phyloP scores from a whole-genome alignment of 225 moss, liverwort and hornwort genomes.

The Pseudoscleropodium purum region DNA sequence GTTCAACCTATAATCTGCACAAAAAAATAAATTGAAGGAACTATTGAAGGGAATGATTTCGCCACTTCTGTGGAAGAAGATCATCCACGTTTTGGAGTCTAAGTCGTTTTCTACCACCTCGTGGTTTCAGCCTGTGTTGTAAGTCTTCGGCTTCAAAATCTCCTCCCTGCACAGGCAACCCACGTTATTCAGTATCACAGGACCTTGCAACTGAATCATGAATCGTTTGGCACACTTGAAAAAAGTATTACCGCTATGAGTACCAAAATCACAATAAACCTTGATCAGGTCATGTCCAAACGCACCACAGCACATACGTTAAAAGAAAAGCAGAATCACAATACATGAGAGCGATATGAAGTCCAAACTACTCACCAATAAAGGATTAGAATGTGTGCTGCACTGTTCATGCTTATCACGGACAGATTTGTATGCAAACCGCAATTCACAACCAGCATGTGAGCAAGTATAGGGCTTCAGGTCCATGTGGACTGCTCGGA shows the following conservation, averaged over 20 bases:
- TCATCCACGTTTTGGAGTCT: constrained; percentile 23
- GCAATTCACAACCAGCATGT: constrained; percentile 34
- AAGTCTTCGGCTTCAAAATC: constrained; percentile 49
- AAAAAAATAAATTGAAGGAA: not conserved
- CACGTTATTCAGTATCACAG: not conserved
- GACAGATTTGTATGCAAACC: constrained; percentile 48
- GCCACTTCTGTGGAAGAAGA: constrained; percentile 12
- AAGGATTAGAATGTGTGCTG: not conserved
- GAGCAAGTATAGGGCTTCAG: constrained; percentile 58
- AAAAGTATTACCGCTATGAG: not conserved
- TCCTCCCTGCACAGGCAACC: constrained; percentile 13
- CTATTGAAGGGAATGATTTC: not conserved
- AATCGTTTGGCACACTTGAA: not conserved
- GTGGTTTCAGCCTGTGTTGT: not conserved
- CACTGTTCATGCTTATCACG: constrained; percentile 56
- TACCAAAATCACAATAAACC: not conserved
- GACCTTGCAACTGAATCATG: not conserved
- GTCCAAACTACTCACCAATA: not conserved
- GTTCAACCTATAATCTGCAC: not conserved
- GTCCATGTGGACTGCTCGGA: constrained; percentile 46
- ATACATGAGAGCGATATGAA: not conserved
- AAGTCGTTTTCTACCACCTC: constrained; percentile 40
- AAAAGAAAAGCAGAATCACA: not conserved
- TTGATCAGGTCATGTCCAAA: not conserved
- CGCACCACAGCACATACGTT: not conserved